Conservation (phyloP, 257 asterid genomes). For the Jacaranda copaia region DNA sequence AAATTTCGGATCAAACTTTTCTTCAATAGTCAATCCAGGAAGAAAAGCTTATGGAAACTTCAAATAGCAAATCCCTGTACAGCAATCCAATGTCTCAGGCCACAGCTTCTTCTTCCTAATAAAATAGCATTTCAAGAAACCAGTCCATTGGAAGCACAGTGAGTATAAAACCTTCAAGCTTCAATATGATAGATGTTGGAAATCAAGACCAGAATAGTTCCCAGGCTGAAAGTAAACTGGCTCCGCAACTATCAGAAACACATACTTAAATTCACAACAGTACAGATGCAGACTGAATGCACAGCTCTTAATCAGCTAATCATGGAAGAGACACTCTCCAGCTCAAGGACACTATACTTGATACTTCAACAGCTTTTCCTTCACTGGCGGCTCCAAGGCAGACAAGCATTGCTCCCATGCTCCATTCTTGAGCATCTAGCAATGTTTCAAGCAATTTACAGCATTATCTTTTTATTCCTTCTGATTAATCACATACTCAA, state of each 20-base stretch:
- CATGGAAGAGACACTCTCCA: slow-evolving; percentile 12
- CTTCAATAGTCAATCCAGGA: slow-evolving; percentile 9
- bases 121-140: slow-evolving; percentile 24
- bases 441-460: slow-evolving; percentile 18
- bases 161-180: slow-evolving; percentile 29
- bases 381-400: slow-evolving; percentile 79
- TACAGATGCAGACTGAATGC: slow-evolving; percentile 28
- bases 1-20: slow-evolving; percentile 16
- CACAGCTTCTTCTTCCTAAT: slow-evolving; percentile 29
- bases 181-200: slow-evolving; percentile 28
- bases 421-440: slow-evolving; percentile 84
- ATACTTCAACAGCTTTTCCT: slow-evolving; percentile 68
- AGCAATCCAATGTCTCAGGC: slow-evolving; percentile 20
- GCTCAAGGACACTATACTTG: slow-evolving; percentile 45
- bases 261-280: background rate
- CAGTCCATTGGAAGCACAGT: slow-evolving; percentile 29
- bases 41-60: background rate
- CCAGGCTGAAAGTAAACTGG: slow-evolving; percentile 26
- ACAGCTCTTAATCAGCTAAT: slow-evolving; percentile 21
- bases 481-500: background rate
- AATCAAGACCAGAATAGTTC: slow-evolving; percentile 8
- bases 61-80: slow-evolving; percentile 22
- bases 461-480: background rate
- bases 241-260: slow-evolving; percentile 31
- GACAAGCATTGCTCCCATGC: slow-evolving; percentile 94